Evolutionary conservation across 2,329 filamentous ascomycete species (phyloP), one percentile per base, ranked within the genome.

Genomic region (Ascochyta lentis): DNA sequence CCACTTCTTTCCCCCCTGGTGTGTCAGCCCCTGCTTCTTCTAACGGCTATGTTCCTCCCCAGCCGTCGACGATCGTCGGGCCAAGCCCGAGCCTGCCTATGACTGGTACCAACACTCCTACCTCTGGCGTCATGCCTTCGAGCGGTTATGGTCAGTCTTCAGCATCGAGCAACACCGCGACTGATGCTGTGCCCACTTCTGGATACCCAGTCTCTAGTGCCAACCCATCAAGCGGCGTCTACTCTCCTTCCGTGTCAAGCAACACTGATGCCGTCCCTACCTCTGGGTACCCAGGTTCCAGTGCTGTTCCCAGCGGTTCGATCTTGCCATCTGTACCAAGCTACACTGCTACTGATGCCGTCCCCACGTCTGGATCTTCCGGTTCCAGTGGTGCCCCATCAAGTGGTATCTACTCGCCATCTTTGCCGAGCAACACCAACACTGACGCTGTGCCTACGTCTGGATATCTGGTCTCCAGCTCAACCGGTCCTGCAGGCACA

Each of bases 1-100:
- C 57, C 29, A 59, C 53, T 12, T 59, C 57, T 22, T 49, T 54
- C 34, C 51, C 56, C 43, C 27, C 45, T 41, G 35, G 23, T 10
- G 23, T n/a, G 9, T 24, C 52, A 23, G 23, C 15, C 1, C 24
- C 52, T 23, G 49, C 41, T 22, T 47, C 41, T 16, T 49, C 57
- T 22, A 49, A 29, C 45, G 41, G 24, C 37, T 49, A 47, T 33
- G n/a, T 26, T 31, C 34, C 58, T 49, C 54, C 51, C 12, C 59
- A 53, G 43, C 52, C 58, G 6, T 41, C 42, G 29, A 46, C 41
- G 12, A 57, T 58, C 34, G 46, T 22, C 13, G 23, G 53, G 9
- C 46, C 57, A 41, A 54, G 41, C 8, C 47, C 45, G 15, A 45
- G 47, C 13, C 22, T 44, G 27, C 44, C 48, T 13, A 27, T 23